Percentiles rank a stretch among this genome's conserved stretches.
Evolutionary conservation across 1,284 basidiomycete species (phyloP).

Genomic region (Marasmius sp.): DNA sequence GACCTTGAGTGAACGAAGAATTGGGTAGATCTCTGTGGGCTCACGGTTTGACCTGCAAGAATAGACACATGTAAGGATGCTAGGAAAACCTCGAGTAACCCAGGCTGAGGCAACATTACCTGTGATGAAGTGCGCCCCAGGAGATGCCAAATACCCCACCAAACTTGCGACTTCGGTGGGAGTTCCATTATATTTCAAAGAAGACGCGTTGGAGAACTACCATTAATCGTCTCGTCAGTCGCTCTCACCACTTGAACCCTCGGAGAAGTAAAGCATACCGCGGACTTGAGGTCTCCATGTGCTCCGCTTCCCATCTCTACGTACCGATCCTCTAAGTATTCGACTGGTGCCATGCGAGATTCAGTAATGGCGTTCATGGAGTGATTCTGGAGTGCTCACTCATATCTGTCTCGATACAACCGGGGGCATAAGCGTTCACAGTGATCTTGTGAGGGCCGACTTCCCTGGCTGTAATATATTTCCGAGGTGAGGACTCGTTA

Average conservation of each 20-base stretch:
- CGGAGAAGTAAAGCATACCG: background rate
- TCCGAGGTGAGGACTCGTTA: background rate
- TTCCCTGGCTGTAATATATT: slow-evolving; percentile 4
- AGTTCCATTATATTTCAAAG: slow-evolving; percentile 9
- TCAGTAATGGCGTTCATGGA: background rate
- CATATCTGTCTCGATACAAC: background rate
- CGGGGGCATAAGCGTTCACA: slow-evolving; percentile 12
- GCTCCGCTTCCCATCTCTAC: too few relatives aligned
- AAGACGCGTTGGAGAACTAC: background rate
- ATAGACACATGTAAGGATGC: background rate
- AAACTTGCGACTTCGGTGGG: slow-evolving; percentile 24
- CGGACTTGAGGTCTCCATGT: too few relatives aligned
- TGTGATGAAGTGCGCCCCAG: slow-evolving; percentile 21
- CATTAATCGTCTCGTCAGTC: background rate
- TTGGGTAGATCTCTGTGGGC: background rate
- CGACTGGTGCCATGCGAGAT: background rate
- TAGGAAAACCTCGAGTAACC: background rate
- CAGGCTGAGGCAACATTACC: slow-evolving; percentile 9
- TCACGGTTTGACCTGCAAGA: background rate
- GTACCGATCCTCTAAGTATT: too few relatives aligned
- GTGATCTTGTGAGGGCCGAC: slow-evolving; percentile 7
- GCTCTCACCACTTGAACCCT: background rate
- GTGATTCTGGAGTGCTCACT: background rate
- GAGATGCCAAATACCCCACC: slow-evolving; percentile 23
- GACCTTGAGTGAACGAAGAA: background rate